These are phyloP conservation scores for Candida railenensis DNA, from an alignment of 805 yeast species.

Conservation along the genomic window DNA sequence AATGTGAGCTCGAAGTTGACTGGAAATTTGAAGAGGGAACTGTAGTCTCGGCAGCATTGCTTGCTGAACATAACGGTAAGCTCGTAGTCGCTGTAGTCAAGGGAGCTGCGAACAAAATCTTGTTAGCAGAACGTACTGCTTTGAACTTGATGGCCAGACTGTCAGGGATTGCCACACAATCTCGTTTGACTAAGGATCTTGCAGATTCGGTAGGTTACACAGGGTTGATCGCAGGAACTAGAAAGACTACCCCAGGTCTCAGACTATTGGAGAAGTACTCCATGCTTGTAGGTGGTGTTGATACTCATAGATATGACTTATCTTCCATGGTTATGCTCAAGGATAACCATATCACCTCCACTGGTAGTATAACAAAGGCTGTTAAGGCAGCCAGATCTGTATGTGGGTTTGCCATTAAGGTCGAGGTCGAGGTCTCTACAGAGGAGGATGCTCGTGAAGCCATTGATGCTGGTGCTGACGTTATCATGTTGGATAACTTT, in stretches of 20 bases:
- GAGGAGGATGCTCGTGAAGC: constrained; percentile 91
- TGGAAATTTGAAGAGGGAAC: constrained; percentile 79
- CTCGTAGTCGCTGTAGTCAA: constrained; percentile 71
- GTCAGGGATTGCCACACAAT: constrained; percentile 84
- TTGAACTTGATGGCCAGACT: constrained; percentile 78
- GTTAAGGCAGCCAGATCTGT: constrained; percentile 73
- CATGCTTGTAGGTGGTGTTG: constrained; percentile 94
- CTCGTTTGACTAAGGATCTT: constrained; percentile 51
- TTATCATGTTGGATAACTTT: constrained; percentile 92
- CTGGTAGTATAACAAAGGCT: constrained; percentile 88
- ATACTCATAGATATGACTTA: constrained; percentile 87
- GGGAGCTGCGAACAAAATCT: constrained; percentile 78
- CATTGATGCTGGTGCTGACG: constrained; percentile 91
- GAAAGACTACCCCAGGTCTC: constrained; percentile 97
- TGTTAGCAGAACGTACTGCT: constrained; percentile 84
- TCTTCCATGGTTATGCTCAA: constrained; percentile 95
- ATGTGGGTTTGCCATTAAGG: constrained; percentile 85
- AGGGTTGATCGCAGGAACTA: constrained; percentile 91
- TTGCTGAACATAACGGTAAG: constrained; percentile 49
- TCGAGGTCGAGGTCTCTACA: constrained; percentile 88
- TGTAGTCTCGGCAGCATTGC: constrained; percentile 37
- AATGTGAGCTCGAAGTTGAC: constrained; percentile 66
- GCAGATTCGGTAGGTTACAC: constrained; percentile 70
- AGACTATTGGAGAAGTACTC: constrained; percentile 87
- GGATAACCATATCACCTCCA: constrained; percentile 90